Conservation (phyloP, 257 asterid genomes). For the Eucommia ulmoides region DNA sequence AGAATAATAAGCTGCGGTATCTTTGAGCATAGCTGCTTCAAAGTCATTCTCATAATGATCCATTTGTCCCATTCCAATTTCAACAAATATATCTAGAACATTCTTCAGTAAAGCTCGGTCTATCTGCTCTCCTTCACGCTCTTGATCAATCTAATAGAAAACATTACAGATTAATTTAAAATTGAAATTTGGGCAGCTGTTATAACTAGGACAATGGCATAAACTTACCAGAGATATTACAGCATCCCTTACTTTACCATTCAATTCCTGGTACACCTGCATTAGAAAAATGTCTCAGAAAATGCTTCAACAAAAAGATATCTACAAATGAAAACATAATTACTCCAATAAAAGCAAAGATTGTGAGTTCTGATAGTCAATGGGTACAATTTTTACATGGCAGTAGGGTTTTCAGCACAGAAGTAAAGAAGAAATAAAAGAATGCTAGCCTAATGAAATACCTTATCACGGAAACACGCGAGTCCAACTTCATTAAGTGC, state of each 20-base stretch:
- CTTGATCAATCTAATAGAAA: constrained; percentile 69
- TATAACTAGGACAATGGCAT: too few species aligned
- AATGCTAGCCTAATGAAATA: too few species aligned
- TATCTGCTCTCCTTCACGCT: constrained; percentile 97
- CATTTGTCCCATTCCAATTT: constrained; percentile 96
- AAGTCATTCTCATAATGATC: constrained; percentile 73
- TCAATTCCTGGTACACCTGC: constrained; percentile 79
- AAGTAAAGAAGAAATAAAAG: constrained; percentile 2
- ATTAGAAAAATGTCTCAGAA: constrained; percentile 16
- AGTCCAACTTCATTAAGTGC: constrained; percentile 86
- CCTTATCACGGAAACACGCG: constrained; percentile 89
- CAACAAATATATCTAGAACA: constrained; percentile 90
- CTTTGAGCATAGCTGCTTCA: constrained; percentile 76
- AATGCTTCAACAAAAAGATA: too few species aligned
- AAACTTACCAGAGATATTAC: constrained; percentile 78
- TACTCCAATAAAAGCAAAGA: constrained; percentile 1
- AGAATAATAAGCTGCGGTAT: constrained; percentile 89
- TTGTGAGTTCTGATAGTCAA: too few species aligned
- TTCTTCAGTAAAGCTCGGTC: constrained; percentile 88
- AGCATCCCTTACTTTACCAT: constrained; percentile 83
- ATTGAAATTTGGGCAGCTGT: too few species aligned
- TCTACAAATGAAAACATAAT: constrained; percentile 8
- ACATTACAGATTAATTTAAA: neutral
- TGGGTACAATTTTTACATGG: too few species aligned
- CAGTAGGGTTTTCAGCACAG: neutral